Evolutionary conservation across 2,329 filamentous ascomycete species (phyloP), one percentile per base, ranked within the genome.

Genomic region (Trichoderma cornu-damae): DNA sequence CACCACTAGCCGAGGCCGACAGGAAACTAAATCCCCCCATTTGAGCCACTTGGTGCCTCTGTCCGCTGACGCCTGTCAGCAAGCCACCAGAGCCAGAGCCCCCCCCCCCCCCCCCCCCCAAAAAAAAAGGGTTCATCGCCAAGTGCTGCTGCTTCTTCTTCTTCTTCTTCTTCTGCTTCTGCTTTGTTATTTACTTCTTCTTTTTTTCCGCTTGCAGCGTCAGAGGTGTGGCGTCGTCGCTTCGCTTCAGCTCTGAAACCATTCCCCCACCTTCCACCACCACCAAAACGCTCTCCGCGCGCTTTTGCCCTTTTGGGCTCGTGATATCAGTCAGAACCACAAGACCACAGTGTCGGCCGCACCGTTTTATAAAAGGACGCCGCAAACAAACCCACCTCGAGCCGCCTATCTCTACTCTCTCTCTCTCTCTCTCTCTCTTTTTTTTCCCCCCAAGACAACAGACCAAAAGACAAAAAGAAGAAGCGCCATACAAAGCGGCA

Each of bases 241-340:
- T 42, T 44, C 47, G 51, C 51, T 54, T 54, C 51, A 54, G 42
- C 51, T 54, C 51, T 54, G 51, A 54, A 54, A 54, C 51, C 22
- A 22, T 30, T 40, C 42, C 28, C 32, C 43, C 38, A 14, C 50
- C 14, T 20, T 24, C 51, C 42, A 35, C 28, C 30, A 37, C 51
- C 24, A 28, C n/a, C n/a, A n/a, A n/a, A 46, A 24, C 42, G 22
- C n/a, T 22, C 28, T 42, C 40, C 51, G 35, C 51, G 51, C 51
- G 37, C 38, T 22, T 46, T 42, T 32, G 32, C 38, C n/a, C n/a
- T n/a, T 24, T 46, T 46, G 24, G 51, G 42, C 51, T 46, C 42
- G 51, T 46, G 51, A 54, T 54, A 54, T 47, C 51, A 54, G 51
- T 37, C 51, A 38, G 22, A 54, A 46, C 40, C 51, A 38, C 32